Conservation (phyloP, 164 flowering plant species). For the Sextonia rubra region DNA sequence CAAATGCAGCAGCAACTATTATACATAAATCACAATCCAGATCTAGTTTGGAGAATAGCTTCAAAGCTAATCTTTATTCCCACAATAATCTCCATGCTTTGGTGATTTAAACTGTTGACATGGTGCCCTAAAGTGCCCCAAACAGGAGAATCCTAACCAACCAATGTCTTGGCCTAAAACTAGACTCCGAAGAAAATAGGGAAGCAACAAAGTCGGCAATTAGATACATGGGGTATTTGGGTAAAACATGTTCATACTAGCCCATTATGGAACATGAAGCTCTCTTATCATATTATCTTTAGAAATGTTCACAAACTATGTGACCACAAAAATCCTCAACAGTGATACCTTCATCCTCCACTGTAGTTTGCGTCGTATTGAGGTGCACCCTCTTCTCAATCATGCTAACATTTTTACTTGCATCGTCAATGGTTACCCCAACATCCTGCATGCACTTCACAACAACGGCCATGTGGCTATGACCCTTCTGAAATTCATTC, state of each 20-base stretch:
- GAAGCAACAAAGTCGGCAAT: not conserved
- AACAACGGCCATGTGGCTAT: constrained; percentile 74
- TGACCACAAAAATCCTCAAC: not conserved
- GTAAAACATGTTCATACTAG: not conserved
- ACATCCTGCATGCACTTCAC: constrained; percentile 29
- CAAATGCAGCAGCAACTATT: constrained; percentile 8
- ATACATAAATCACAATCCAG: constrained; percentile 2
- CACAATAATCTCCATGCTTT: not conserved
- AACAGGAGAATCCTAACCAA: not conserved
- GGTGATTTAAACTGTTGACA: not conserved
- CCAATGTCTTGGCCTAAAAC: not conserved
- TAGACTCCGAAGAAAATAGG: not conserved
- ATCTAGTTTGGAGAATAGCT: constrained; percentile 4
- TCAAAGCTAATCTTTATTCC: not conserved
- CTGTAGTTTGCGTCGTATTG: constrained; percentile 1
- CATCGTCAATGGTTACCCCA: constrained; percentile 8
- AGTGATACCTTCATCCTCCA: constrained; percentile 11
- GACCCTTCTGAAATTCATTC: constrained; percentile 60
- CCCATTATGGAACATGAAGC: not conserved
- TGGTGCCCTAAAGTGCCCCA: not conserved
- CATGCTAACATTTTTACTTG: constrained; percentile 2
- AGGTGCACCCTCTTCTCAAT: not conserved
- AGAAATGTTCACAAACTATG: not conserved
- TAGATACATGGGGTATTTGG: not conserved
- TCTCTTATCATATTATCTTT: not conserved